Evolutionary conservation across 352 stramenopile genomes (phyloP).

Genomic region (Pythium phragmiticola): DNA sequence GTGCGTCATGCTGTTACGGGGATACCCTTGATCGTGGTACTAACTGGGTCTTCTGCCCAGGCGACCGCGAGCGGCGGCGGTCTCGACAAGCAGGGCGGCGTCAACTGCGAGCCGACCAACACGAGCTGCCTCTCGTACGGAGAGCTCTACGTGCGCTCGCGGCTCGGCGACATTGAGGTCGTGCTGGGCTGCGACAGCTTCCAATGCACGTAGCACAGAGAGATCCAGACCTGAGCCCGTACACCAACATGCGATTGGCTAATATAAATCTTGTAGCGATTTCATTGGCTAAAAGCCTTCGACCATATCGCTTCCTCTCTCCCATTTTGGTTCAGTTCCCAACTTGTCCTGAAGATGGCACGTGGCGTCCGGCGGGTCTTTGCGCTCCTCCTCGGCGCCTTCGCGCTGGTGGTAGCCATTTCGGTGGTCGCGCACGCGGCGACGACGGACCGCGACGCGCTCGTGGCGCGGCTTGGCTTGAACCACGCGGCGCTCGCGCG

Average conservation of each 20-base stretch:
- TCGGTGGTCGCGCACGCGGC: neutral
- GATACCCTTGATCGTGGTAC: neutral
- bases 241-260: constrained; percentile 2
- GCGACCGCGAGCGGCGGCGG: constrained; percentile 13
- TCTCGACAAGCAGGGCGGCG: constrained; percentile 51
- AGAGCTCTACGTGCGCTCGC: constrained; percentile 59
- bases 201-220: constrained; percentile 39
- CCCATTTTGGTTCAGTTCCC: neutral
- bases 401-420: constrained; percentile 8
- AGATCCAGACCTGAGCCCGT: neutral
- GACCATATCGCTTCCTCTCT: neutral
- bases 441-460: constrained; percentile 17
- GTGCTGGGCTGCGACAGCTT: constrained; percentile 67
- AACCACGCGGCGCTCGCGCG: constrained; percentile 76
- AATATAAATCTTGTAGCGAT: constrained; percentile 2
- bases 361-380: neutral
- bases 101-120: constrained; percentile 58
- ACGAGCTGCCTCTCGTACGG: constrained; percentile 65
- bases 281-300: neutral
- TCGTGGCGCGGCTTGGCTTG: constrained; percentile 43
- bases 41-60: neutral
- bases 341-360: neutral
- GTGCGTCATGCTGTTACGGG: neutral
- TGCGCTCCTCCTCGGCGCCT: neutral
- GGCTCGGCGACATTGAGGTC: constrained; percentile 64